A percentile compares a stretch with the other conserved stretches of the same genome.
Conservation (phyloP, 2,329 filamentous ascomycete genomes). For the Pseudogymnoascus verrucosus region DNA sequence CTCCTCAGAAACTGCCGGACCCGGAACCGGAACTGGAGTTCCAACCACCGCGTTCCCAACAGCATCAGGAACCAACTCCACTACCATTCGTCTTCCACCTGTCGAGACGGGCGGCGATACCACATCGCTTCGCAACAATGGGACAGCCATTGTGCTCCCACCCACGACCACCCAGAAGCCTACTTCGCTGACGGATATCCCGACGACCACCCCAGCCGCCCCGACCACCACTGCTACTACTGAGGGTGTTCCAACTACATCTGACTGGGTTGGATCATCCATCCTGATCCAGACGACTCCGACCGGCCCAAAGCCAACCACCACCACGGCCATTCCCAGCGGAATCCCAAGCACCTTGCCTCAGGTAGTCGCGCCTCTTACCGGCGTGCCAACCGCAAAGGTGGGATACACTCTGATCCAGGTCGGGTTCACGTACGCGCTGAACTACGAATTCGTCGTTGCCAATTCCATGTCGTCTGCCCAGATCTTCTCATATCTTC, state of each 20-base stretch:
- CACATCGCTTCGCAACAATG: not conserved
- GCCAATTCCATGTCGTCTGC: slow-evolving; percentile 61
- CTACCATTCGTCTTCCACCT: not conserved
- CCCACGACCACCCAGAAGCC: not conserved
- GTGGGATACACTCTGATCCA: slow-evolving; percentile 66
- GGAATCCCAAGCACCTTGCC: slow-evolving; percentile 61
- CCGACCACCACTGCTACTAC: not conserved
- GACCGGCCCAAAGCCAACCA: not conserved
- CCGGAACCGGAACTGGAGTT: not conserved
- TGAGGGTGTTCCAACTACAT: not conserved
- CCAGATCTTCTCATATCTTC: slow-evolving; percentile 78
- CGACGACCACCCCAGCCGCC: not conserved
- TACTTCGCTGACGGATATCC: not conserved
- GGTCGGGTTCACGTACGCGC: slow-evolving; percentile 70
- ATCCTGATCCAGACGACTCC: not conserved
- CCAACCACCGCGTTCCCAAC: not conserved
- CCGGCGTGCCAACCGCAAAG: slow-evolving; percentile 43
- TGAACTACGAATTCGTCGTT: slow-evolving; percentile 81
- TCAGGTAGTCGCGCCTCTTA: slow-evolving; percentile 64
- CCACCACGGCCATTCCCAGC: slow-evolving; percentile 32
- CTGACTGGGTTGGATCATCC: slow-evolving; percentile 4
- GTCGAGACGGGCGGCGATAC: not conserved
- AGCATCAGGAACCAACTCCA: not conserved
- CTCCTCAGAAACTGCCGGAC: not conserved
- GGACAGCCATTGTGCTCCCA: not conserved